These are phyloP conservation scores for Venturiaceae sp. DNA, from an alignment of 2,329 filamentous ascomycete species.

Conservation along the genomic window DNA sequence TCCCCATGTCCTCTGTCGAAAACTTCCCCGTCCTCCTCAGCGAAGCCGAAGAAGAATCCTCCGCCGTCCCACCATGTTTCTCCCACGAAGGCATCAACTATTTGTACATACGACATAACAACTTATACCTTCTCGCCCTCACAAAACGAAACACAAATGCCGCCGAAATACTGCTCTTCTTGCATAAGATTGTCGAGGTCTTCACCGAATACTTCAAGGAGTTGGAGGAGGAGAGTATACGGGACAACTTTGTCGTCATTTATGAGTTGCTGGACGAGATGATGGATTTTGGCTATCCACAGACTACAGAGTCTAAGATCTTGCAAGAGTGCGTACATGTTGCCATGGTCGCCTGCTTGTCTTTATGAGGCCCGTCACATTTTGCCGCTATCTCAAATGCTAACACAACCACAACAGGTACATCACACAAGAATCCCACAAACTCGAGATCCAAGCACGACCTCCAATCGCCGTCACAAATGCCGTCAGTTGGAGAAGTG, in stretches of 20 bases:
- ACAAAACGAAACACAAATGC: slow-evolving; percentile 99
- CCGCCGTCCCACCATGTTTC: slow-evolving; percentile 94
- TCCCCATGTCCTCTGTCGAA: slow-evolving; percentile 98
- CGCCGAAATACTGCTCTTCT: slow-evolving; percentile 93
- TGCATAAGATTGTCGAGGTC: slow-evolving; percentile 96
- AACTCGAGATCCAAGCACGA: slow-evolving; percentile 90
- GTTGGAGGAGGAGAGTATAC: slow-evolving; percentile 94
- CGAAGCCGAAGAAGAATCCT: slow-evolving; percentile 98
- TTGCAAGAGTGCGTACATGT: slow-evolving; percentile 61
- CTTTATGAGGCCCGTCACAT: too few relatives aligned
- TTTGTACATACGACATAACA: slow-evolving; percentile 98
- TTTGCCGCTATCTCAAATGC: too few relatives aligned
- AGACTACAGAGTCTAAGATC: slow-evolving; percentile 98
- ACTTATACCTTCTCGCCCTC: slow-evolving; percentile 93
- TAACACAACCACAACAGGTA: slow-evolving; percentile 42
- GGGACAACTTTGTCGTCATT: slow-evolving; percentile 98
- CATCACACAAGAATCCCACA: slow-evolving; percentile 98
- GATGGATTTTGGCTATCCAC: slow-evolving; percentile 99
- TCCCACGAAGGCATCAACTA: slow-evolving; percentile 99
- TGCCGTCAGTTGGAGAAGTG: slow-evolving; percentile 93
- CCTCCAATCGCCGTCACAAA: slow-evolving; percentile 98
- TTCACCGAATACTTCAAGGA: slow-evolving; percentile 99
- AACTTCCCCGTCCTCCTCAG: slow-evolving; percentile 93
- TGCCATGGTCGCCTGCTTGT: neutral
- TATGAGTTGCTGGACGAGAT: slow-evolving; percentile 98